Conservation (phyloP, 176 grass and related monocot genomes). For the Raddia guianensis region DNA sequence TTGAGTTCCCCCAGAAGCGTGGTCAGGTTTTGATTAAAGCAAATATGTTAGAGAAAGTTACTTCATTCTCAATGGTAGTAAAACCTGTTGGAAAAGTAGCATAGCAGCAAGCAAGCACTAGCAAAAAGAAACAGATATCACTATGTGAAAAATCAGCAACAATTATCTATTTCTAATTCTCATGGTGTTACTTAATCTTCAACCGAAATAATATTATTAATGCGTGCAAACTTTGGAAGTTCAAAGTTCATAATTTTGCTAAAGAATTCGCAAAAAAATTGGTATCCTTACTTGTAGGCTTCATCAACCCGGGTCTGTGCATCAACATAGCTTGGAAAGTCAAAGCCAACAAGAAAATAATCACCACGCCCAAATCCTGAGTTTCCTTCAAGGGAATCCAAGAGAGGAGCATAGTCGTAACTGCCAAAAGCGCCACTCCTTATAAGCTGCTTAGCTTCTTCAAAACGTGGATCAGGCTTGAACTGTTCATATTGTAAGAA, state of each 20-base stretch:
- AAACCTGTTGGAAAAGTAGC: neutral
- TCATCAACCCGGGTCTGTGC: conserved; percentile 75
- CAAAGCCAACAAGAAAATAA: conserved; percentile 97
- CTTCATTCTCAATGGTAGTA: conserved; percentile 6
- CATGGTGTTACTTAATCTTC: neutral
- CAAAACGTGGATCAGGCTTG: conserved; percentile 89
- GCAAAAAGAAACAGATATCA: neutral
- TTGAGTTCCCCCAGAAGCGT: neutral
- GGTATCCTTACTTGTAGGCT: conserved; percentile 92
- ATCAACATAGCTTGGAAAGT: conserved; percentile 94
- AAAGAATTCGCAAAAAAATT: conserved; percentile 14
- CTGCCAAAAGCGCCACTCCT: conserved; percentile 79
- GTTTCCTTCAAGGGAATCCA: conserved; percentile 93
- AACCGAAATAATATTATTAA: neutral
- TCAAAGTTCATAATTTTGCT: conserved; percentile 23
- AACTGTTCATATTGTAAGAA: conserved; percentile 61
- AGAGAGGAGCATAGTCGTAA: conserved; percentile 82
- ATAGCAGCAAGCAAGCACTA: conserved; percentile 22
- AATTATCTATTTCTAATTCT: neutral
- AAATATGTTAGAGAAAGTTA: neutral
- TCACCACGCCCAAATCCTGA: conserved; percentile 94
- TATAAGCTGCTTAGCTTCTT: conserved; percentile 87
- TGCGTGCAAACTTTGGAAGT: neutral
- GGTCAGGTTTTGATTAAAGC: neutral
- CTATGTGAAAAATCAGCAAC: neutral